phyloP scores from a whole-genome alignment of 1,284 basidiomycete species.

The Sanghuangporus weigelae region DNA sequence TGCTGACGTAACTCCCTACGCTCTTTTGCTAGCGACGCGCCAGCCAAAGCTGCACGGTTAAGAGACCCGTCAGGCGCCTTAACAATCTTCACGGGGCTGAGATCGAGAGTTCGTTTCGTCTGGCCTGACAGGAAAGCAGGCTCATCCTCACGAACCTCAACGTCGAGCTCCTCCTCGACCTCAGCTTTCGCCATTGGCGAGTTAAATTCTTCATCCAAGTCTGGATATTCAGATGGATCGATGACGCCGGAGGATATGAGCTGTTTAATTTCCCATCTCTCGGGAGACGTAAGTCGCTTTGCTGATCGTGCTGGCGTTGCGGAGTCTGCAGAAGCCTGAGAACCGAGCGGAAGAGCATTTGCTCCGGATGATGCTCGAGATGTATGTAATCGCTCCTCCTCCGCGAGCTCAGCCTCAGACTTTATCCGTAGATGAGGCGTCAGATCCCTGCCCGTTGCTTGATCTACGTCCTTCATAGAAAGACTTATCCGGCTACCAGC shows the following conservation, averaged over 20 bases:
- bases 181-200: conserved; percentile 77
- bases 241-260: conserved; percentile 94
- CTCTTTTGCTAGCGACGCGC: conserved; percentile 92
- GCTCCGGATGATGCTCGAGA: conserved; percentile 60
- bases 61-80: conserved; percentile 93
- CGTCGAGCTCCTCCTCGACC: conserved; percentile 93
- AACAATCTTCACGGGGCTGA: conserved; percentile 96
- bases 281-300: conserved; percentile 91
- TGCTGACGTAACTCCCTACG: conserved; percentile 91
- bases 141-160: conserved; percentile 96
- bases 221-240: conserved; percentile 92
- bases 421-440: conserved; percentile 92
- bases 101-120: conserved; percentile 90
- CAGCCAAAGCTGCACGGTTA: conserved; percentile 92
- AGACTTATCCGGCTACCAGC: conserved; percentile 78
- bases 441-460: conserved; percentile 83
- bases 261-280: conserved; percentile 99
- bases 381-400: conserved; percentile 66
- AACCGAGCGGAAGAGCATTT: conserved; percentile 62
- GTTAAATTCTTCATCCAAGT: conserved; percentile 87
- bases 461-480: conserved; percentile 98
- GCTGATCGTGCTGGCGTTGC: conserved; percentile 60
- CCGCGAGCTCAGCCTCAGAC: conserved; percentile 82
- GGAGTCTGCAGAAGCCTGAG: conserved; percentile 39
- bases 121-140: conserved; percentile 96